A percentile compares a stretch with the other conserved stretches of the same genome.
Conservation (phyloP, 2,329 filamentous ascomycete species). For the Huntiella bhutanensis region DNA sequence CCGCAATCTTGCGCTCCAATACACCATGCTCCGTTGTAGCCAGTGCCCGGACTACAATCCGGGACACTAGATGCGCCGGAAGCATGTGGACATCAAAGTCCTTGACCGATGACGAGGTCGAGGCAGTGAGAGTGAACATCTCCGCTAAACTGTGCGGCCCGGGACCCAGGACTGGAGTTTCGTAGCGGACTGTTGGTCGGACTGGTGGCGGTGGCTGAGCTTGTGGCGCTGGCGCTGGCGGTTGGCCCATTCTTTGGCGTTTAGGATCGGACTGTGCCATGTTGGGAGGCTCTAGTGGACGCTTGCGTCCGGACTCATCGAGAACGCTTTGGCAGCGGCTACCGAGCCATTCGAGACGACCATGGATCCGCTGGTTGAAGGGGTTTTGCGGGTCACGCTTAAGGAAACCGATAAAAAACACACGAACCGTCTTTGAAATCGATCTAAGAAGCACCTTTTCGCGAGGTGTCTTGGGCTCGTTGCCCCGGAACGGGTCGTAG, state of each 20-base stretch:
- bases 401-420: constrained; percentile 63
- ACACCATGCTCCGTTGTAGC: constrained; percentile 11
- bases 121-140: constrained; percentile 63
- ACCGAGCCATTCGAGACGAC: constrained; percentile 67
- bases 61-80: constrained; percentile 54
- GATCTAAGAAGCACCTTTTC: constrained; percentile 71
- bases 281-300: constrained; percentile 50
- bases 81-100: constrained; percentile 70
- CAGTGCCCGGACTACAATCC: constrained; percentile 65
- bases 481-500: constrained; percentile 74
- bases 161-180: constrained; percentile 51
- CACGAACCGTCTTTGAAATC: constrained; percentile 82
- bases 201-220: constrained; percentile 13
- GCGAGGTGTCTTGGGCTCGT: constrained; percentile 57
- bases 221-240: constrained; percentile 21
- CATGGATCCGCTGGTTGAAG: constrained; percentile 59
- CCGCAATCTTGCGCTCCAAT: constrained; percentile 12
- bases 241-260: constrained; percentile 46
- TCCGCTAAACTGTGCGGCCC: constrained; percentile 65
- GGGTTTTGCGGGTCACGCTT: constrained; percentile 72
- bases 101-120: constrained; percentile 45
- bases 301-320: constrained; percentile 62
- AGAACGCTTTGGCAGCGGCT: constrained; percentile 61
- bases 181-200: constrained; percentile 16
- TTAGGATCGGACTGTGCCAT: constrained; percentile 65